Base-by-base conservation (phyloP, 2,329 filamentous ascomycete species). In the Pseudogymnoascus sp. region DNA sequence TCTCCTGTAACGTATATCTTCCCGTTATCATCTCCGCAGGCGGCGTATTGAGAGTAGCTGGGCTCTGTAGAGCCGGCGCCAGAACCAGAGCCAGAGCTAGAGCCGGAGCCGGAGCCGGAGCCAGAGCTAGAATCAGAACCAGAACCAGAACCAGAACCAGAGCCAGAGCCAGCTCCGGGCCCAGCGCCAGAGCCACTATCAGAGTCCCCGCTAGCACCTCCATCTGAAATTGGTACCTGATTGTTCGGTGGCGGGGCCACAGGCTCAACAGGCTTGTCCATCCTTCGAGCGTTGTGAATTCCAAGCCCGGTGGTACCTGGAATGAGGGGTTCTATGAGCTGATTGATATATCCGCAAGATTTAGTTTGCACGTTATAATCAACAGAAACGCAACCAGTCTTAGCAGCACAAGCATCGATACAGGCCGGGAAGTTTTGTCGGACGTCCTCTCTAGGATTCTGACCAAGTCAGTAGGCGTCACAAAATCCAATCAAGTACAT, bases 331-430 rank as follows among this genome's bases (percentile, higher is more conserved):
- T 35, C 33, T 13, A 35, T 35, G 5, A 35, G 33, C 33, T 35
- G 13, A 5, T 35, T 35, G 13, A 35, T 35, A 15, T 35, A 35
- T 35, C 33, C 13, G 13, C 13, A 35, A 35, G 33, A 35, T n/a
- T 35, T 35, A 12, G 13, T 35, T n/a, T 35, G 12, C 13, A 35
- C 59, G 26, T 60, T 57, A 30, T 58, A 62, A 18, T 62, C 59
- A 6, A 60, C 58, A 13, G 59, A 58, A 15, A 60, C 55, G 21
- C 58, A 62, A 28, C 61, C 58, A 30, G 38, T 52, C 52, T 57
- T 62, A 21, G 38, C 38, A 15, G 58, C 52, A 34, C 61, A 62
- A 28, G 58, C 60, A 15, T 62, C 55, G 18, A 62, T 48, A 41
- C 58, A 62, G 33, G 58, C 21, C 56, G 58, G 61, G 26, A 62